Conservation (phyloP, 345 rosid genomes). For the Brassica nigra region DNA sequence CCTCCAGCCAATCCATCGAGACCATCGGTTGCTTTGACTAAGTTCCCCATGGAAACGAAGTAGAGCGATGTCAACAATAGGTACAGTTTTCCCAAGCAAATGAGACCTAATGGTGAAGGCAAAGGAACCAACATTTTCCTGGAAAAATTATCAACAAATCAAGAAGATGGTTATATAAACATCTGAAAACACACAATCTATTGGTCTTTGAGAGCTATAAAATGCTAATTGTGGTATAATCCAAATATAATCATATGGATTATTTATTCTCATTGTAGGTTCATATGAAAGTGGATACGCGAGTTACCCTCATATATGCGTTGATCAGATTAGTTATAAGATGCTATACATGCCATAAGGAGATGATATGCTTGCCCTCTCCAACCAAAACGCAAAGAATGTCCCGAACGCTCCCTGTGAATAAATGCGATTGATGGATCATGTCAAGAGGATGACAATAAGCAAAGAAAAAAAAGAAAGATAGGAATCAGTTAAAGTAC, state of each 20-base stretch:
- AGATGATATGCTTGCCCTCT: conserved; percentile 57
- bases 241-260: too few relatives aligned
- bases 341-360: conserved; percentile 99
- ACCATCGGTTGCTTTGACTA: conserved; percentile 72
- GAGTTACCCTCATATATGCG: conserved; percentile 59
- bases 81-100: conserved; percentile 73
- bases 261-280: conserved; percentile 28
- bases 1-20: conserved; percentile 93
- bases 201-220: not conserved
- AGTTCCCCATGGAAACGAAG: conserved; percentile 86
- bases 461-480: not conserved
- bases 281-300: conserved; percentile 59
- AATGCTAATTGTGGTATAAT: not conserved
- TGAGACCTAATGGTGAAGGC: conserved; percentile 81
- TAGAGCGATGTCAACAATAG: conserved; percentile 66
- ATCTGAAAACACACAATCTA: not conserved
- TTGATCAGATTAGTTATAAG: conserved; percentile 79
- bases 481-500: conserved; percentile 35
- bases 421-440: not conserved
- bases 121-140: conserved; percentile 87
- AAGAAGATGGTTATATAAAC: conserved; percentile 11
- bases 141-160: conserved; percentile 28
- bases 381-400: conserved; percentile 83
- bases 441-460: conserved; percentile 25
- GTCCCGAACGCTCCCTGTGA: conserved; percentile 72